Base-by-base conservation (phyloP, 2,329 filamentous ascomycete genomes). In the Aspergillus ibericus region DNA sequence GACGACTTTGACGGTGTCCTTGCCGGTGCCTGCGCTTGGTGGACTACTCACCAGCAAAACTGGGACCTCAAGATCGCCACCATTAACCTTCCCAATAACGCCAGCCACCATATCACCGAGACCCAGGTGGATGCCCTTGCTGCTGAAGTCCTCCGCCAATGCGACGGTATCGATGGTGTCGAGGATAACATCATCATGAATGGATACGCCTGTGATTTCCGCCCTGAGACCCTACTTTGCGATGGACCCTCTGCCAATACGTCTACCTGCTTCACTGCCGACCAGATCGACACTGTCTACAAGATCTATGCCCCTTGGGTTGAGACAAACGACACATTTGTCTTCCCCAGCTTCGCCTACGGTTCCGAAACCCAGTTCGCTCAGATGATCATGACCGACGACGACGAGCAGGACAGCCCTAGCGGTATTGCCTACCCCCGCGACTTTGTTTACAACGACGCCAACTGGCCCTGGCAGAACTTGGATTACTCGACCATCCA, bases 1-100 rank as follows among this genome's bases (percentile, higher is more conserved):
- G 73, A 80, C 0, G 83, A 86, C 59, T 86, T 86, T 16, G 83
- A 86, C 62, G 84, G 84, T 22, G 76, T 83, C 10, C 65, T 86
- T 1, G 80, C 83, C 15, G 79, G 27, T n/a, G 82, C 78, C 3
- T 75, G 78, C 7, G 78, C 82, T 0, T 84, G 82, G 81, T 83
- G 80, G 74, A 82, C 77, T 22, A 10, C 70, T 38, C 80, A 82
- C 63, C 64, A 85, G 27, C 77, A 80, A 62, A 70, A 75, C 1
- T 80, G 78, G 69, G 78, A 77, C 13, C 72, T 79, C 18, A 77
- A 78, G 63, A 67, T 81, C 3, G 81, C 76, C 9, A 73, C 75
- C 6, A 80, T 77, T 66, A 84, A 85, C 66, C 73, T 82, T 42
- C 80, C 81, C 0, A 72, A 72, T 9, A 76, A 76, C 2, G 74